Evolutionary conservation across 2,329 filamentous ascomycete genomes (phyloP), one percentile per base, ranked within the genome.

Genomic region (Fusarium keratoplasticum): DNA sequence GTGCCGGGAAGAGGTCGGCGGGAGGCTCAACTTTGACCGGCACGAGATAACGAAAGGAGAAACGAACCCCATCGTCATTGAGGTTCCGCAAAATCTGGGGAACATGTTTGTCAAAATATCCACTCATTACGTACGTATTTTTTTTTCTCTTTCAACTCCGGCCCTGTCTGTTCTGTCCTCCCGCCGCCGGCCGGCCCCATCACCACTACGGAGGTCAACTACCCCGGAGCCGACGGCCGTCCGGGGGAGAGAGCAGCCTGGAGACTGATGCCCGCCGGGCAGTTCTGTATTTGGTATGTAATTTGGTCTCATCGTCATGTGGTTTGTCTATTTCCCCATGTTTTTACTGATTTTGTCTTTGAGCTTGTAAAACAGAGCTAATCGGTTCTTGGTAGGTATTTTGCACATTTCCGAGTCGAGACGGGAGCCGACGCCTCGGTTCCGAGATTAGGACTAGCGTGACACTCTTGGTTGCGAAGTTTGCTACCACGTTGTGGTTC

Each of bases 361-460:
- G 16, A 8, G 10, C 5, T 6, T 31, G 18, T 52, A 4, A 52
- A 31, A 3, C 4, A 40, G 25, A 20, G 27, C 64, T 67, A 67
- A 61, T 42, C 64, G 52, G 4, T 69, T 72, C 59, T 66, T 35
- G 72, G 61, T 25, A 67, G 25, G 18, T 74, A 64, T 57, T 60
- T 60, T 64, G 42, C 59, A 74, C 10, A n/a, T 6, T 64, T 62
- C 25, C 31, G 50, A 47, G 33, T 16, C 42, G 36, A 22, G 42
- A 13, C 20, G 58, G 65, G 50, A 67, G 62, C 65, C 69, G 61
- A 69, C 25, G 36, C 35, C 18, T 75, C 72, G 72, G 72, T 52
- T 74, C 72, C 72, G 72, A 60, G n/a, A 29, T 13, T 20, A 4
- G 20, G 16, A 22, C 22, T 29, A 57, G 44, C 27, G 40, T 55